Evolutionary conservation across 1,139 yeast species (phyloP).

Genomic region (Diutina neorugosa): DNA sequence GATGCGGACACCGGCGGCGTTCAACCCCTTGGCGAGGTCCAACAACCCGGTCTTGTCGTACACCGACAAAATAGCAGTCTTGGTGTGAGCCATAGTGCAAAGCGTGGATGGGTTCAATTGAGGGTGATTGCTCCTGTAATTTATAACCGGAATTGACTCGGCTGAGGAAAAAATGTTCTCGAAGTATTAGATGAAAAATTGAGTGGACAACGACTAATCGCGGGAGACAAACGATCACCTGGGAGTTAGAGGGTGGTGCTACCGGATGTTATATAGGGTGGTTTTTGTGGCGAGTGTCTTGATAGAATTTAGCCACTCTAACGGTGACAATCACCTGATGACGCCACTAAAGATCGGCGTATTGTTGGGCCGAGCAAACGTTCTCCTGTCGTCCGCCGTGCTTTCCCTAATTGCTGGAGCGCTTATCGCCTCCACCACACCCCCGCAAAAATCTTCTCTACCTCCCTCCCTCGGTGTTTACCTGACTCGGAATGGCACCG

Average conservation of each 20-base stretch:
- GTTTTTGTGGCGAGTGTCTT: background rate
- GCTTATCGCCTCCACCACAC: background rate
- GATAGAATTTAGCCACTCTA: background rate
- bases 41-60: conserved; percentile 94
- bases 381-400: background rate
- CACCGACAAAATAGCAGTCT: conserved; percentile 92
- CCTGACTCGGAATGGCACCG: background rate
- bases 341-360: background rate
- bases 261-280: background rate
- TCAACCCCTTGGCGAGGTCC: conserved; percentile 91
- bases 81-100: conserved; percentile 31
- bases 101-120: background rate
- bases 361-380: background rate
- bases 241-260: too few relatives aligned
- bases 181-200: background rate
- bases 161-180: background rate
- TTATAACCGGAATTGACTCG: background rate
- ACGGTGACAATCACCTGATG: background rate
- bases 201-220: background rate
- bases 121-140: conserved; percentile 1
- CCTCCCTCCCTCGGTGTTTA: background rate
- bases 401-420: background rate
- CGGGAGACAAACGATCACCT: too few relatives aligned
- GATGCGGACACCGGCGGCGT: conserved; percentile 76
- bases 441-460: background rate